phyloP scores from a whole-genome alignment of 1,284 basidiomycete genomes.

The Papiliotrema fonsecae region DNA sequence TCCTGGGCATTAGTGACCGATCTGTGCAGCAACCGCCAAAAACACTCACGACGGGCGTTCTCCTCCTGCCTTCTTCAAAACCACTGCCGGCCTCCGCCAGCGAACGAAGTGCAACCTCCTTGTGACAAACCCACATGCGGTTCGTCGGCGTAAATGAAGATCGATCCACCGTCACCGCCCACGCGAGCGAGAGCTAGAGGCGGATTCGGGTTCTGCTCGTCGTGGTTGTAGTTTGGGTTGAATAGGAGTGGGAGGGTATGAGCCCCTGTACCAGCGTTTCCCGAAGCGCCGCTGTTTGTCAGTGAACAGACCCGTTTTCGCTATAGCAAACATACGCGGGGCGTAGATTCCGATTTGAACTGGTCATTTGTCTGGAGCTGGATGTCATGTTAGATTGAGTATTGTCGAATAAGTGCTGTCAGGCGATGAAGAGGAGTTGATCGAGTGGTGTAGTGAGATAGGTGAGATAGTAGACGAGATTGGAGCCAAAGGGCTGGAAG shows the following conservation, averaged over 20 bases:
- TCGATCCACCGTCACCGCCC: slow-evolving; percentile 37
- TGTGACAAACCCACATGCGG: slow-evolving; percentile 11
- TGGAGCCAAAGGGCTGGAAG: too few relatives aligned
- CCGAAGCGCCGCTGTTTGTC: slow-evolving; percentile 24
- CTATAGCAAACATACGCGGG: slow-evolving; percentile 40
- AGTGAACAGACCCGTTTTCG: slow-evolving; percentile 2
- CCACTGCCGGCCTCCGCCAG: slow-evolving; percentile 46
- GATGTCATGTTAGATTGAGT: slow-evolving; percentile 13
- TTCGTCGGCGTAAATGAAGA: slow-evolving; percentile 41
- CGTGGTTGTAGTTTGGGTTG: slow-evolving; percentile 18
- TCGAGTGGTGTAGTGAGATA: too few relatives aligned
- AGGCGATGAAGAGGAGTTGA: background rate
- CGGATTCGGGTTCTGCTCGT: slow-evolving; percentile 14
- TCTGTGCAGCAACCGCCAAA: background rate
- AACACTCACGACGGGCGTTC: slow-evolving; percentile 37
- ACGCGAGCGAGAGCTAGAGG: slow-evolving; percentile 44
- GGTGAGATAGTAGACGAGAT: too few relatives aligned
- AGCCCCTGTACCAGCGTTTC: slow-evolving; percentile 32
- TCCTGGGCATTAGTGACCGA: slow-evolving; percentile 8
- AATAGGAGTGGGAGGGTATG: slow-evolving; percentile 24
- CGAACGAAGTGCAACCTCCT: slow-evolving; percentile 31
- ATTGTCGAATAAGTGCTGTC: background rate
- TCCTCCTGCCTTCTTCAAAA: slow-evolving; percentile 50
- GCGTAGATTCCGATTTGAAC: slow-evolving; percentile 26
- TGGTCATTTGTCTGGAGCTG: slow-evolving; percentile 13